Evolutionary conservation across 345 rosid genomes (phyloP).

Genomic region (Eucalyptus pauciflora): DNA sequence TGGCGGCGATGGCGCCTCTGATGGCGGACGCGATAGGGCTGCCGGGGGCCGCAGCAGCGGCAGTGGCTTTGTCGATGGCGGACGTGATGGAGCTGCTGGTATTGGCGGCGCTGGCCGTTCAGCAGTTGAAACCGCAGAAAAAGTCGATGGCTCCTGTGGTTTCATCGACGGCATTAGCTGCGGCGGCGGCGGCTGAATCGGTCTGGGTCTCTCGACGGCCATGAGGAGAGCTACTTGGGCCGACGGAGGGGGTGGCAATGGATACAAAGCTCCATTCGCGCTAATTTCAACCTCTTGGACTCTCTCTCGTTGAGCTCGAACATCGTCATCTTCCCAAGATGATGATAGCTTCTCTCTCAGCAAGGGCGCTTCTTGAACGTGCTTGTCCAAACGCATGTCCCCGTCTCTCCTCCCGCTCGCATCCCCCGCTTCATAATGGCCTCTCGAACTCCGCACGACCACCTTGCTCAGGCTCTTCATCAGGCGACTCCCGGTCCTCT

Average conservation of each 20-base stretch:
- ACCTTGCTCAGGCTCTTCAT: conserved; percentile 3
- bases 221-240: not conserved
- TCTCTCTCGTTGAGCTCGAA: conserved; percentile 14
- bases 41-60: not conserved
- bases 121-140: not conserved
- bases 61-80: not conserved
- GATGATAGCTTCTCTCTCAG: conserved; percentile 14
- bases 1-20: not conserved
- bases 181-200: not conserved
- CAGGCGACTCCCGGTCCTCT: not conserved
- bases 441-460: conserved; percentile 1
- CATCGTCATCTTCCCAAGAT: conserved; percentile 10
- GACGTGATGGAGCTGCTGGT: not conserved
- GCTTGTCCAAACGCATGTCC: not conserved
- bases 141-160: not conserved
- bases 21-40: not conserved
- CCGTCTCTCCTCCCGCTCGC: not conserved
- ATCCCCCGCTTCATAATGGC: not conserved
- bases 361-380: conserved; percentile 37
- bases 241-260: conserved; percentile 6
- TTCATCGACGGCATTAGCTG: not conserved
- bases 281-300: not conserved
- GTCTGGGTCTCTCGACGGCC: conserved; percentile 1
- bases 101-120: conserved; percentile 9
- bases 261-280: not conserved